phyloP scores from a whole-genome alignment of 1,284 basidiomycete species.

The Sutorius eximius region DNA sequence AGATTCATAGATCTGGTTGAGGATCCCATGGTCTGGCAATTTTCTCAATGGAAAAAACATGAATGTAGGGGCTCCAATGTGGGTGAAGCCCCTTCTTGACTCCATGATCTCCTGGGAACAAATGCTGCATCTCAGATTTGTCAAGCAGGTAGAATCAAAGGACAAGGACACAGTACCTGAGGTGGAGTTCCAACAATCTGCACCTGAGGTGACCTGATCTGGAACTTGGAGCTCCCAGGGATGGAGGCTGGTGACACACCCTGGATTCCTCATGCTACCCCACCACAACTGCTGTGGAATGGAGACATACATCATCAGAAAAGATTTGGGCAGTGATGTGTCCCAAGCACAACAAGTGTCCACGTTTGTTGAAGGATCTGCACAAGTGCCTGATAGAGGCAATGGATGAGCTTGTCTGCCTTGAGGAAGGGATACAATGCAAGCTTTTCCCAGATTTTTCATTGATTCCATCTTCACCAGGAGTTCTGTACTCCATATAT shows the following conservation, averaged over 20 bases:
- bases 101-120: neutral
- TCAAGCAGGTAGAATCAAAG: neutral
- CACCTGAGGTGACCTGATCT: neutral
- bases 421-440: too few relatives aligned
- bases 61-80: neutral
- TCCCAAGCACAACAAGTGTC: too few relatives aligned
- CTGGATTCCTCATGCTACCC: neutral
- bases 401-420: too few relatives aligned
- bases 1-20: neutral
- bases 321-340: too few relatives aligned
- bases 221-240: neutral
- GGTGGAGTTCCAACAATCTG: neutral
- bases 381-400: too few relatives aligned
- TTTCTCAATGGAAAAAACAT: neutral
- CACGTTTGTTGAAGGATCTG: too few relatives aligned
- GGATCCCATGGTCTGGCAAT: neutral
- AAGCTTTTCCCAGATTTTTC: too few relatives aligned
- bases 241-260: constrained; percentile 3
- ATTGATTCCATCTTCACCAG: constrained; percentile 9
- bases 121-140: neutral
- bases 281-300: constrained; percentile 4
- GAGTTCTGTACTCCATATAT: constrained; percentile 4
- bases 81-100: neutral
- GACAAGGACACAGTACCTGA: too few relatives aligned
- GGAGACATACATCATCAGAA: neutral